Conservation (phyloP, 129 eudicot genomes). For the Pulicaria dysenterica region DNA sequence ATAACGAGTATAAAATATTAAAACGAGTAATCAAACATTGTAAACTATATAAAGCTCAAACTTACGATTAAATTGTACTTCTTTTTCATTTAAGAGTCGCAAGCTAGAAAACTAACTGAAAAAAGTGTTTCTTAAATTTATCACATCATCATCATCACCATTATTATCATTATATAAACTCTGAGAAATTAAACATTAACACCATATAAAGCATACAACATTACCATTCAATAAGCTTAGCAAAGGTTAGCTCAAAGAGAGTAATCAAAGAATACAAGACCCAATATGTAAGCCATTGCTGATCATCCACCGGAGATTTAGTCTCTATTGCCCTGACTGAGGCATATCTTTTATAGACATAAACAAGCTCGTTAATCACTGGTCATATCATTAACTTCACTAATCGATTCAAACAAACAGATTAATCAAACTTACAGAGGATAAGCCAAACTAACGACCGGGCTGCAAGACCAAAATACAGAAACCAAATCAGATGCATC, state of each 20-base stretch:
- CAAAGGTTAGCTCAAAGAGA: constrained; percentile 91
- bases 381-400: constrained; percentile 4
- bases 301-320: constrained; percentile 78
- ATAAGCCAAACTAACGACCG: neutral
- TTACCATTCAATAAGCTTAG: constrained; percentile 85
- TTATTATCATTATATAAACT: too few relatives aligned
- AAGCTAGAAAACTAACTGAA: too few relatives aligned
- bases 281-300: constrained; percentile 99
- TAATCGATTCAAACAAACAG: neutral
- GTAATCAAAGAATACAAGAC: constrained; percentile 91
- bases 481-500: too few relatives aligned
- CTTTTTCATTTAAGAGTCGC: too few relatives aligned
- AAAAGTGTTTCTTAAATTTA: too few relatives aligned
- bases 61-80: too few relatives aligned
- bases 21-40: too few relatives aligned
- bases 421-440: constrained; percentile 70
- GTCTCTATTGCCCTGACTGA: constrained; percentile 94
- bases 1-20: too few relatives aligned
- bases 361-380: neutral
- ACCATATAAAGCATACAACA: neutral
- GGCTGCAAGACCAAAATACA: too few relatives aligned
- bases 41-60: too few relatives aligned
- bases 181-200: too few relatives aligned
- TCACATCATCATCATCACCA: too few relatives aligned
- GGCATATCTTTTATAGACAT: constrained; percentile 53